phyloP scores from a whole-genome alignment of 2,329 filamentous ascomycete species.

The Ophiostoma sp. region DNA sequence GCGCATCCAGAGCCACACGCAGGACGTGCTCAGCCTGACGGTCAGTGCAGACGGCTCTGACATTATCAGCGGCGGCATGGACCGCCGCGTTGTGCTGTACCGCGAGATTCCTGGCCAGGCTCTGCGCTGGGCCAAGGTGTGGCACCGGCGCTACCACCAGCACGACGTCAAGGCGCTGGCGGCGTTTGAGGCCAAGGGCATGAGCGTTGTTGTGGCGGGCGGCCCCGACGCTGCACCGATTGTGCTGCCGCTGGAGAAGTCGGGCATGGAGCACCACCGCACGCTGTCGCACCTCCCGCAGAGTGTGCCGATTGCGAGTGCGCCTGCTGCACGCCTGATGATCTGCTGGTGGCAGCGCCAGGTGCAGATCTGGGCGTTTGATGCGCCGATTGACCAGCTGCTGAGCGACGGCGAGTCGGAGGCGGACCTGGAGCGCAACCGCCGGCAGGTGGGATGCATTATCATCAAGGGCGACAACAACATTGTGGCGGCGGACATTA shows the following conservation, averaged over 20 bases:
- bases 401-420: conserved; percentile 34
- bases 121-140: conserved; percentile 75
- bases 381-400: conserved; percentile 44
- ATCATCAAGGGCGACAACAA: conserved; percentile 70
- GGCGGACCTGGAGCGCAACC: conserved; percentile 44
- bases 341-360: conserved; percentile 91
- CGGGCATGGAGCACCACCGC: conserved; percentile 73
- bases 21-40: conserved; percentile 85
- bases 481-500: conserved; percentile 66
- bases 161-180: conserved; percentile 96
- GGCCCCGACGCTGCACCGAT: conserved; percentile 82
- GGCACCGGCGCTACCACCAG: conserved; percentile 78
- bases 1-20: conserved; percentile 77
- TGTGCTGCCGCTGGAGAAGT: conserved; percentile 72
- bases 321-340: conserved; percentile 66
- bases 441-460: conserved; percentile 65
- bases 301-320: conserved; percentile 65
- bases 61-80: conserved; percentile 87
- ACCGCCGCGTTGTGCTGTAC: conserved; percentile 80
- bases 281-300: conserved; percentile 81
- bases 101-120: conserved; percentile 50
- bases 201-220: conserved; percentile 88
- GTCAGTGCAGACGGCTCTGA: conserved; percentile 72
- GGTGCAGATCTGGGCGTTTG: conserved; percentile 71
- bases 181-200: conserved; percentile 73